Base-by-base conservation (phyloP, 2,329 filamentous ascomycete species). In the Fusarium protoensiforme region DNA sequence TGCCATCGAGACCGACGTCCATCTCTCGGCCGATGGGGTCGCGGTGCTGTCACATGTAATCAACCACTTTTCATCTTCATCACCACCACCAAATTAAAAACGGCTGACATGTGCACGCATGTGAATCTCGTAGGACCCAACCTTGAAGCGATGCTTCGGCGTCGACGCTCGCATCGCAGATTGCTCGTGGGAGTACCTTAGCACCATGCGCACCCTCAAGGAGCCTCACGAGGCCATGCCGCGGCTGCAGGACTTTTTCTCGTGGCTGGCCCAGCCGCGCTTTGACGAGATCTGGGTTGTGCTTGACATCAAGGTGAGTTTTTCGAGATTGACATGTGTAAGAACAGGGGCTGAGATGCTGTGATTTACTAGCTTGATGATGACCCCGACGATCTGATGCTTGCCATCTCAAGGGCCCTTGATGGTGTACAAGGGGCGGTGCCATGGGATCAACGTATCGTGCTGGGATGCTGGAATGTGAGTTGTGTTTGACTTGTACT, bases 1-100 rank as follows among this genome's bases (percentile, higher is more conserved):
- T 77, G 96, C 93, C 0, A 85, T 98, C 31, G 96, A 98, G 84
- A 97, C 94, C 20, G 96, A 98, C 78, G 83, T 98, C 10, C 95
- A 97, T 80, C 83, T 98, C 36, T 92, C 94, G 16, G 90, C 88
- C 69, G 96, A 98, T 78, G 92, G 92, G 8, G 91, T 97, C 0
- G 93, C 97, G 1, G 94, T 98, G 11, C 84, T 98, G 43, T 94
- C 92, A 53, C 95, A 97, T 85, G 93, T 94, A 83, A 80, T 87
- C 57, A 13, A 33, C 20, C 20, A 33, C 8, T 20, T n/a, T n/a
- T 51, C 13, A n/a, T n/a, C 29, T 22, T 27, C 22, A 51, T 16
- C 20, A 24, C 13, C 20, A 43, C 5, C 38, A 41, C n/a, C n/a
- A 20, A 22, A 5, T 20, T 13, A 16, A 24, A 24, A 35, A 39